phyloP scores from a whole-genome alignment of 306 rosid genomes.

The Psophocarpus tetragonolobus region DNA sequence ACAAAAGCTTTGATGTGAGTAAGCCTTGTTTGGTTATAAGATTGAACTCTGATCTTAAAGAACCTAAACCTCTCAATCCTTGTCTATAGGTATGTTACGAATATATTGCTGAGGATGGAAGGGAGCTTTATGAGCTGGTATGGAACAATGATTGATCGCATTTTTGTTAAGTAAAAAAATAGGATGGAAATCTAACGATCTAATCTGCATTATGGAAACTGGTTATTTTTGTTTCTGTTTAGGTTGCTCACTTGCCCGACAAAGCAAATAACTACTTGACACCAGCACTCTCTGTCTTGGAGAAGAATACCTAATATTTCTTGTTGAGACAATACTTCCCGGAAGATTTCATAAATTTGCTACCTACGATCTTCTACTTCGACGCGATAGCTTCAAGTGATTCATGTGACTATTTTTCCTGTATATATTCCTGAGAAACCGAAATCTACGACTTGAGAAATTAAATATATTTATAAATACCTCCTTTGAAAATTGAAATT shows the following conservation, averaged over 20 bases:
- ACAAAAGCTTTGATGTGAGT: slow-evolving; percentile 98
- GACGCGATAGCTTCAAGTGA: background rate
- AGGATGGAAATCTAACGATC: background rate
- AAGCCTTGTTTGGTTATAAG: slow-evolving; percentile 18
- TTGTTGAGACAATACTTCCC: slow-evolving; percentile 11
- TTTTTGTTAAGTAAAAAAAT: background rate
- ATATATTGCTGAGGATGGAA: slow-evolving; percentile 83
- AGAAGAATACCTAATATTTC: slow-evolving; percentile 82
- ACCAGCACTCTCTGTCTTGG: slow-evolving; percentile 87
- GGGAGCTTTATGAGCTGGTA: slow-evolving; percentile 97
- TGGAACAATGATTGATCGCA: slow-evolving; percentile 27
- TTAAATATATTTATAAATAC: background rate
- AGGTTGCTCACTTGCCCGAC: slow-evolving; percentile 99
- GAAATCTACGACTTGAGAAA: background rate
- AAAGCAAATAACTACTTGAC: slow-evolving; percentile 97
- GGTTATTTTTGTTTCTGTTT: slow-evolving; percentile 32
- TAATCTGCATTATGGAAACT: slow-evolving; percentile 24
- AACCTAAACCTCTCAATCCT: slow-evolving; percentile 29
- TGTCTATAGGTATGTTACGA: slow-evolving; percentile 84
- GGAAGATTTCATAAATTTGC: background rate
- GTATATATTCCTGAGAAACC: slow-evolving; percentile 29
- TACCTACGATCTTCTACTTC: slow-evolving; percentile 10
- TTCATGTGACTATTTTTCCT: slow-evolving; percentile 2
- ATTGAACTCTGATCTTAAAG: slow-evolving; percentile 11
- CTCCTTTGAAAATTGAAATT: background rate